phyloP scores from a whole-genome alignment of 768 basidiomycete genomes.

The Heimioporus sp. region DNA sequence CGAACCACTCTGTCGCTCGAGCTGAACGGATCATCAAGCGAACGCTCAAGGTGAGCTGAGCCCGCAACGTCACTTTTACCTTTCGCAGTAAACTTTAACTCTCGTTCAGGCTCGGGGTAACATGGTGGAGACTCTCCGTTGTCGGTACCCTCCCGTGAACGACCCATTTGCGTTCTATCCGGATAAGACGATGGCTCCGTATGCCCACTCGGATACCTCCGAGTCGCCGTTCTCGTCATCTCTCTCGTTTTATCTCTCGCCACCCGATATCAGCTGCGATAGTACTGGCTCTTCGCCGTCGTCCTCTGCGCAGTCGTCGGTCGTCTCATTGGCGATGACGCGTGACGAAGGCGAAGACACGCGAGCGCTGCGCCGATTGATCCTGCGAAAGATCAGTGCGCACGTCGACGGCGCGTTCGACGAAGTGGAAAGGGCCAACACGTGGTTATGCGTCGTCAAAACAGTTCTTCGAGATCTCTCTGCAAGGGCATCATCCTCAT shows the following conservation, averaged over 20 bases:
- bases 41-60: slow-evolving; percentile 48
- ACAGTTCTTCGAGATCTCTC: slow-evolving; percentile 60
- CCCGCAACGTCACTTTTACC: not conserved
- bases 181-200: not conserved
- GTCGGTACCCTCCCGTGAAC: slow-evolving; percentile 20
- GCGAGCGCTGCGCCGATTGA: slow-evolving; percentile 56
- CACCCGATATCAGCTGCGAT: slow-evolving; percentile 6
- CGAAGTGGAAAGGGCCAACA: slow-evolving; percentile 57
- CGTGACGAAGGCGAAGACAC: slow-evolving; percentile 63
- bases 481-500: slow-evolving; percentile 11
- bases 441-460: slow-evolving; percentile 64
- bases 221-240: slow-evolving; percentile 5
- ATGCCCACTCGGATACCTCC: not conserved
- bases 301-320: slow-evolving; percentile 34
- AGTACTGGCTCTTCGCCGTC: slow-evolving; percentile 16
- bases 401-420: slow-evolving; percentile 54
- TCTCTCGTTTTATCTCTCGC: slow-evolving; percentile 22
- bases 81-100: slow-evolving; percentile 4
- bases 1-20: slow-evolving; percentile 55
- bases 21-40: slow-evolving; percentile 55
- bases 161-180: slow-evolving; percentile 22
- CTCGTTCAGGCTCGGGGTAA: slow-evolving; percentile 46
- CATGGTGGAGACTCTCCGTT: slow-evolving; percentile 44
- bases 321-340: slow-evolving; percentile 48
- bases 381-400: slow-evolving; percentile 64